Evolutionary conservation across 805 yeast species (phyloP).

Genomic region (Priceomyces carsonii): DNA sequence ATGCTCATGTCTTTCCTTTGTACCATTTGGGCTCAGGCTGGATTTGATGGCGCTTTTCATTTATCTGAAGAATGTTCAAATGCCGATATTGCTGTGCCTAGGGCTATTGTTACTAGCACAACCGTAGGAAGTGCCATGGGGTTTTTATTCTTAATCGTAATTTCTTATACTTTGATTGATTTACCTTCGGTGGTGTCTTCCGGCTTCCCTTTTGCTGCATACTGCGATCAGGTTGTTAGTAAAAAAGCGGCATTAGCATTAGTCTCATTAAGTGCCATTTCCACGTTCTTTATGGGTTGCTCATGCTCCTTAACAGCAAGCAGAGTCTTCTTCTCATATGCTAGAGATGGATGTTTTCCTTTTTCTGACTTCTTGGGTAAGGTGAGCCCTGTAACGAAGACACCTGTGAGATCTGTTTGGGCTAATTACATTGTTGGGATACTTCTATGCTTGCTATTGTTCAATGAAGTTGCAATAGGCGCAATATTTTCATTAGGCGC

Average conservation of each 20-base stretch:
- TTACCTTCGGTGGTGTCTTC: conserved; percentile 1
- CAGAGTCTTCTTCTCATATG: conserved; percentile 2
- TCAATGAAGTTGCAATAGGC: conserved; percentile 2
- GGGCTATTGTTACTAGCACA: neutral
- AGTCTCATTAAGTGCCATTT: neutral
- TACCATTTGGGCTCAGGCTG: conserved; percentile 69
- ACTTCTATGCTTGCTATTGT: neutral
- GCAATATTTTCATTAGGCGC: conserved; percentile 4
- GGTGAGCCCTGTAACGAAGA: neutral
- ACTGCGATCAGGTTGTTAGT: conserved; percentile 1
- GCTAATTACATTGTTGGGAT: conserved; percentile 2
- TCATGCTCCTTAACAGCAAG: conserved; percentile 3
- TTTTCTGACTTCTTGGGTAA: conserved; percentile 1
- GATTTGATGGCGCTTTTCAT: conserved; percentile 74
- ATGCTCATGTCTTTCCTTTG: conserved; percentile 57
- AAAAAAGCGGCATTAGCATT: conserved; percentile 1
- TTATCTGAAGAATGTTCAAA: conserved; percentile 56
- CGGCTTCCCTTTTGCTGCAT: conserved; percentile 1
- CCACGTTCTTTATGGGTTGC: conserved; percentile 3
- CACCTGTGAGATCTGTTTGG: conserved; percentile 3
- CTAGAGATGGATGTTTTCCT: conserved; percentile 2
- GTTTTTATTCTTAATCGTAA: neutral
- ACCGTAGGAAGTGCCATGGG: conserved; percentile 1
- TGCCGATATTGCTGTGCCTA: conserved; percentile 1
- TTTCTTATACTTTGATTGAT: conserved; percentile 2